Base-by-base conservation (phyloP, 768 basidiomycete genomes). In the Pleurotus sapidus region DNA sequence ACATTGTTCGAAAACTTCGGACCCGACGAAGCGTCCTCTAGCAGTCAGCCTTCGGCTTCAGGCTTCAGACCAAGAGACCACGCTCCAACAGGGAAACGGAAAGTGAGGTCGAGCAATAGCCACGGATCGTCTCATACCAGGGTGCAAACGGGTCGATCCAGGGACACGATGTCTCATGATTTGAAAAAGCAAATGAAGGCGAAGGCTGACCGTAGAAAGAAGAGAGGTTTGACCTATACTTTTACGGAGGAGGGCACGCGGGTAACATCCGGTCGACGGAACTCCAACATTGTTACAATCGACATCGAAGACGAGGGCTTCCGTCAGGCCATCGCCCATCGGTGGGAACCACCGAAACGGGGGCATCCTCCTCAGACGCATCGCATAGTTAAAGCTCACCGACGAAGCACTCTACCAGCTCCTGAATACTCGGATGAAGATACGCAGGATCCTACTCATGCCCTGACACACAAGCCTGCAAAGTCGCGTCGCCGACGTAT, bases 301-400 rank as follows among this genome's bases (percentile, higher is more conserved):
- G 70, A 80, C 55, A 56, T 77, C 15, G 75, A 81, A 61, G 80
- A 81, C 56, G 70, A 74, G 23, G 73, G 64, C 8, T 77, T 82
- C 54, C 70, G 74, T 51, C 66, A 64, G 38, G 75, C 75, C 1
- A 64, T 82, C 49, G 78, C 80, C 12, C 59, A 59, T 4, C 54
- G 34, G 4, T 59, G 27, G 24, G 18, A 56, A 56, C 40, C 60
- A 8, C 53, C 61, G 53, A 59, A 27, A 30, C 57, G 37, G 17
- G 46, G 56, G 42, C 45, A 55, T 53, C 56, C 49, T 42, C 30
- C 11, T 24, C 38, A n/a, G 20, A 47, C n/a, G 20, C 43, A 46
- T 27, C 48, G 34, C 37, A 17, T 45, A 17, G 49, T 15, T 6
- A 30, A 14, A 8, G 24, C n/a, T 15, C 24, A 17, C 24, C n/a